Evolutionary conservation across 176 grass and related monocot species (phyloP).

Genomic region (Dactylis glomerata): DNA sequence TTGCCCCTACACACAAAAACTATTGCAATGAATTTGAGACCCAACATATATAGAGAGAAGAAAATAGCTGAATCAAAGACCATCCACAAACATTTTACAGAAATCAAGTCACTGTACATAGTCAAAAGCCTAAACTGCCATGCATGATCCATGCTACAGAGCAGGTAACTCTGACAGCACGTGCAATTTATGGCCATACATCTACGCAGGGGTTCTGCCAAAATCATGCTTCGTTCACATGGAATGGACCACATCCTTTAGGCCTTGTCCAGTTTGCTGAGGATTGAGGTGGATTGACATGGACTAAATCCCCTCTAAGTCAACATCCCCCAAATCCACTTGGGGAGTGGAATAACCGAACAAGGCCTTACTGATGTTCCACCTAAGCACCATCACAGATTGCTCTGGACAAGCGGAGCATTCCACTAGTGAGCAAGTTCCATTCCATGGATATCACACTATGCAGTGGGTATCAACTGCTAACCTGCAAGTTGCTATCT

Average conservation of each 20-base stretch:
- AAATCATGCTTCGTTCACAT: not conserved
- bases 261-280: no score
- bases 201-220: not conserved
- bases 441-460: not conserved
- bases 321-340: no score
- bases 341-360: no score
- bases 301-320: no score
- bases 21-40: not conserved
- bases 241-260: not conserved
- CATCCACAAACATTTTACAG: not conserved
- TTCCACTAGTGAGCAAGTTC: not conserved
- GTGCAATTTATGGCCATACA: not conserved
- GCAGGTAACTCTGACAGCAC: not conserved
- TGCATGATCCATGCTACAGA: not conserved
- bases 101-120: not conserved
- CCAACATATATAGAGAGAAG: not conserved
- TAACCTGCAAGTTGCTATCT: not conserved
- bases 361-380: not conserved
- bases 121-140: not conserved
- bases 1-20: conserved; percentile 62
- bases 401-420: not conserved
- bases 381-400: not conserved
- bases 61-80: not conserved
- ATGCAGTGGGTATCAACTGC: not conserved
- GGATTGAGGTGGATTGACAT: no score